A percentile compares a stretch with the other conserved stretches of the same genome.
These are phyloP conservation scores for Lasiodiplodia sp. DNA, from an alignment of 2,329 filamentous ascomycete species.

Conservation along the genomic window DNA sequence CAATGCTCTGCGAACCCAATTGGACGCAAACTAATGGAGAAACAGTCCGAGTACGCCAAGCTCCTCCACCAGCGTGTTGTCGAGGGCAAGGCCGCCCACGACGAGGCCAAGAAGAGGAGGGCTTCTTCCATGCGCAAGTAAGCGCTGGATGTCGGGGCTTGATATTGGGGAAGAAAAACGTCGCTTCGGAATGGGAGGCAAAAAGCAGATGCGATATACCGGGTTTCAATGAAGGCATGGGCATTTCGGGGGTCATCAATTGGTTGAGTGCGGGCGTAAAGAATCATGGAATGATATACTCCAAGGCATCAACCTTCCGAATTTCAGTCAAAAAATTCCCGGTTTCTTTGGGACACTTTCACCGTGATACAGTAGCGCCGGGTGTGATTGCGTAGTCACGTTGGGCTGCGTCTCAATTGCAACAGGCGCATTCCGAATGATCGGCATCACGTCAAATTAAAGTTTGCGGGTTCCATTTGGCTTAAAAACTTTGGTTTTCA, in stretches of 20 bases:
- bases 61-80: constrained; percentile 95
- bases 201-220: constrained; percentile 31
- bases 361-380: not conserved
- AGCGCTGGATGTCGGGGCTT: constrained; percentile 35
- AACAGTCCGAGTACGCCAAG: constrained; percentile 93
- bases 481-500: not conserved
- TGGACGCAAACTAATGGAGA: constrained; percentile 45
- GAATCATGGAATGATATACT: constrained; percentile 30
- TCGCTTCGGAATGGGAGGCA: constrained; percentile 14
- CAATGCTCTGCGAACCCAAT: not conserved
- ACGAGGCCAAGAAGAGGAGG: constrained; percentile 94
- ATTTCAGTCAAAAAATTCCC: constrained; percentile 24
- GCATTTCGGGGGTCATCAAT: constrained; percentile 30
- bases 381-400: not conserved
- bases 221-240: constrained; percentile 31
- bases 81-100: constrained; percentile 94
- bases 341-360: constrained; percentile 16
- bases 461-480: not conserved
- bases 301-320: constrained; percentile 31
- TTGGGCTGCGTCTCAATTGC: not conserved
- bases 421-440: not conserved
- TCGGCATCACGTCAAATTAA: not conserved
- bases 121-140: constrained; percentile 93
- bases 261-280: constrained; percentile 30
- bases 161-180: constrained; percentile 15